These are phyloP conservation scores for Mortierella sp. DNA, from an alignment of 371 early-diverging fungal species.

Conservation along the genomic window DNA sequence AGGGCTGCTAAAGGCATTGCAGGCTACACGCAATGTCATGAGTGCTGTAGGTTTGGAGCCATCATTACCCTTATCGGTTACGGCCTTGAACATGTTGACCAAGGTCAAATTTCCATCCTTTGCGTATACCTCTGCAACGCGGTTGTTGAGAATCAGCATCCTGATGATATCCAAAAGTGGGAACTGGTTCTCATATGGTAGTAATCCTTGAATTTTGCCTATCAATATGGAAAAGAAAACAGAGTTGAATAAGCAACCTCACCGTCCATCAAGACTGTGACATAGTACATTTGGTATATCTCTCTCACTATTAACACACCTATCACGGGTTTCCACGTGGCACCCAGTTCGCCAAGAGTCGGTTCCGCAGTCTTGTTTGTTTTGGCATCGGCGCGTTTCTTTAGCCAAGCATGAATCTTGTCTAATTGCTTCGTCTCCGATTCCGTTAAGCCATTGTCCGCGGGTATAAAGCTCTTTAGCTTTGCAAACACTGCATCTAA, in stretches of 20 bases:
- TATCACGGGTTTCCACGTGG: constrained; percentile 58
- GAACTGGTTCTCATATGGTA: constrained; percentile 68
- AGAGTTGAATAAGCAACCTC: too few relatives aligned
- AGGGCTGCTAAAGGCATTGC: constrained; percentile 70
- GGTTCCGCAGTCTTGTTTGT: constrained; percentile 35
- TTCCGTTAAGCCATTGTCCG: constrained; percentile 36
- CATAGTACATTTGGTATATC: too few relatives aligned
- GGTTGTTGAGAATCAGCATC: constrained; percentile 61
- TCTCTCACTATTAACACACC: constrained; percentile 33
- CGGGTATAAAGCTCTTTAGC: constrained; percentile 57
- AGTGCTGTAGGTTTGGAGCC: constrained; percentile 58
- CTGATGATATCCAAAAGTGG: constrained; percentile 77
- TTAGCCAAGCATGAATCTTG: constrained; percentile 45
- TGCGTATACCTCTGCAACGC: constrained; percentile 62
- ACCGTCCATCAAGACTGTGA: too few relatives aligned
- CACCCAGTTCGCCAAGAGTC: constrained; percentile 43
- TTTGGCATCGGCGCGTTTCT: constrained; percentile 46
- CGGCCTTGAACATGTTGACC: constrained; percentile 49
- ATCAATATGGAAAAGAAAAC: background rate
- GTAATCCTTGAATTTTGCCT: constrained; percentile 55
- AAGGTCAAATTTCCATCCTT: constrained; percentile 59
- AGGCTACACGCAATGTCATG: constrained; percentile 72
- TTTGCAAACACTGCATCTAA: constrained; percentile 72
- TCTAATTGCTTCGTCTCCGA: constrained; percentile 36
- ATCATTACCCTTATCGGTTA: constrained; percentile 37